Conservation (phyloP, 805 yeast genomes). For the Candida koratica region DNA sequence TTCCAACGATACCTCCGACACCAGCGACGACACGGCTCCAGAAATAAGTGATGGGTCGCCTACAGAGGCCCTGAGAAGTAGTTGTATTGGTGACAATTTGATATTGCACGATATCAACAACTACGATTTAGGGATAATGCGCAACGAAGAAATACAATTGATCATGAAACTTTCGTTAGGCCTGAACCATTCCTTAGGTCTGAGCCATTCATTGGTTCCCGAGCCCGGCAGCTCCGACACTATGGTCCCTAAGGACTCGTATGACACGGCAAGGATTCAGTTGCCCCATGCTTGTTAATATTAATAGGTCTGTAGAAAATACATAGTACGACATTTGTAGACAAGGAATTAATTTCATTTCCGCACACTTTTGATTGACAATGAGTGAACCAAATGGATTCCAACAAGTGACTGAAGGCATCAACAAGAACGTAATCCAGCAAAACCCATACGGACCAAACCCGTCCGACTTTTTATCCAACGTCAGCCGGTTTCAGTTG, state of each 20-base stretch:
- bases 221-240: too few species aligned
- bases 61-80: slow-evolving; percentile 1
- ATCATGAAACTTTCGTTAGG: slow-evolving; percentile 3
- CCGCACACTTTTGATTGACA: too few species aligned
- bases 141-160: slow-evolving; percentile 4
- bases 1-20: background rate
- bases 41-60: too few species aligned
- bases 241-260: background rate
- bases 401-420: slow-evolving; percentile 34
- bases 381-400: slow-evolving; percentile 34
- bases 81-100: slow-evolving; percentile 1
- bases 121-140: slow-evolving; percentile 2
- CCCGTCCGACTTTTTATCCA: slow-evolving; percentile 54
- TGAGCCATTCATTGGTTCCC: background rate
- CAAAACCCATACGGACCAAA: slow-evolving; percentile 56
- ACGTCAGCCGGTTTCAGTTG: slow-evolving; percentile 49
- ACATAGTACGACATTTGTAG: background rate
- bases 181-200: slow-evolving; percentile 2
- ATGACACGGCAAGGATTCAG: slow-evolving; percentile 7
- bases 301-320: background rate
- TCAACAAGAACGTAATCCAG: slow-evolving; percentile 22
- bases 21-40: background rate
- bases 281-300: slow-evolving; percentile 2
- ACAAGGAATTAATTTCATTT: too few species aligned
- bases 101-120: slow-evolving; percentile 8